Base-by-base conservation (phyloP, 192 early-diverging fungal genomes). In the Paraglomus brasilianum region DNA sequence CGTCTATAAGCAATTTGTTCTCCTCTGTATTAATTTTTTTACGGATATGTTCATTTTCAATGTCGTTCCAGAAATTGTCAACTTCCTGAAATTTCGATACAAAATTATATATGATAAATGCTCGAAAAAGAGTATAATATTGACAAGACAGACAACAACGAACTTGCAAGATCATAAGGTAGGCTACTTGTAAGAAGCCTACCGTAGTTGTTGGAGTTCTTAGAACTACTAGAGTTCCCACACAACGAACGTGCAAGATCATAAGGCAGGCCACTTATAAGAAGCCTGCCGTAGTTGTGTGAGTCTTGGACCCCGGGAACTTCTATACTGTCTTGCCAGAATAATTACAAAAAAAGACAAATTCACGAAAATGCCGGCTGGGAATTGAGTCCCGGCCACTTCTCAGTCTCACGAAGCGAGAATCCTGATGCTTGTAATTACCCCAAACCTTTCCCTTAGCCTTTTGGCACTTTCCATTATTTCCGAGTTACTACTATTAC, bases 231-330 rank as follows among this genome's bases (percentile, higher is more conserved):
- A 36, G 55, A 57, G 40, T 39, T 42, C 24, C 44, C 58, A 4
- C 58, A 60, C 44, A 60, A n/a, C n/a, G 58, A 60, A 42, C 58
- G 44, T n/a, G 40, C 58, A 60, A 60, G 30, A 42, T 60, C 40
- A 60, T 60, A 60, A 60, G 21, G 40, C 5, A 42, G 40, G 40
- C 40, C 19, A 42, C 40, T 43, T 8, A 60, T 42, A 60, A 57
- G 58, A 42, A 60, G 58, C 58, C 58, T 5, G n/a, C 10, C 40
- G 17, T 60, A 60, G 40, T 60, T 60, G 40, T 60, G 4, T 13
- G 40, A 60, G 58, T 60, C 46, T 60, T 42, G 44, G 40, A 17
- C 58, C 44, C 58, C 44, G 58, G 10, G 17, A 42, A 60, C 40
- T 60, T 60, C 55, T 57, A 30, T 60, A 60, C 58, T 60, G 58